Evolutionary conservation across 2,329 filamentous ascomycete genomes (phyloP), one percentile per base, ranked within the genome.

Genomic region (Monilinia polystroma): DNA sequence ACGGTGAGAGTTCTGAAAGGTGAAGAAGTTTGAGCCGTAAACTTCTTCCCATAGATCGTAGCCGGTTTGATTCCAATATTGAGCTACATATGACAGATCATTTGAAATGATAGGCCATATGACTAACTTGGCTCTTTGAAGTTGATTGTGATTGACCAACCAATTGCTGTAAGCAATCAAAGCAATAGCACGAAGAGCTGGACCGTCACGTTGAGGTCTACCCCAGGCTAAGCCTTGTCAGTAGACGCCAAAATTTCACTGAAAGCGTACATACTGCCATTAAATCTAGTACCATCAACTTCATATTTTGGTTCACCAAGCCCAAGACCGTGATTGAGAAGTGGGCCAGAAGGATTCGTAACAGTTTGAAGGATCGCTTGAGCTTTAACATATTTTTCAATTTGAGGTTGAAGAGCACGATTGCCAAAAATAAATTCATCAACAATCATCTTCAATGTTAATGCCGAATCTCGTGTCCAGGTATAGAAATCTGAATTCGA

Each of bases 11-110:
- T 84, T 84, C 4, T 87, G 85, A 47, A 87, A 79, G 1, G 91
- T 94, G 78, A 94, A 96, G 81, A 93, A 95, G 0, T 90, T 92
- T 29, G 85, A 88, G 58, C 90, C 90, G n/a, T 83, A 81, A 8
- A 91, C 85, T 76, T 95, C 91, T 75, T 96, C 91, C 92, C 92
- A 95, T 7, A 95, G 82, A 75, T 96, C 91, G 73, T 88, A 94
- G 0, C 81, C 82, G 6, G 82, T 82, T 69, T 81, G 77, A 67
- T 83, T 85, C 87, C 88, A 91, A 79, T 91, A 90, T 73, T 91
- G 85, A 0, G 86, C 84, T 10, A 91, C 87, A 69, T 94, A 95
- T 57, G 82, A 83, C 43, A 95, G 81, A 72, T 95, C 92, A 70
- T 93, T 93, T 45, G 82, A 80, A 53, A 93, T 85, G 62, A 94